These are phyloP conservation scores for Candida ascalaphidarum DNA, from an alignment of 805 yeast species.

Conservation along the genomic window DNA sequence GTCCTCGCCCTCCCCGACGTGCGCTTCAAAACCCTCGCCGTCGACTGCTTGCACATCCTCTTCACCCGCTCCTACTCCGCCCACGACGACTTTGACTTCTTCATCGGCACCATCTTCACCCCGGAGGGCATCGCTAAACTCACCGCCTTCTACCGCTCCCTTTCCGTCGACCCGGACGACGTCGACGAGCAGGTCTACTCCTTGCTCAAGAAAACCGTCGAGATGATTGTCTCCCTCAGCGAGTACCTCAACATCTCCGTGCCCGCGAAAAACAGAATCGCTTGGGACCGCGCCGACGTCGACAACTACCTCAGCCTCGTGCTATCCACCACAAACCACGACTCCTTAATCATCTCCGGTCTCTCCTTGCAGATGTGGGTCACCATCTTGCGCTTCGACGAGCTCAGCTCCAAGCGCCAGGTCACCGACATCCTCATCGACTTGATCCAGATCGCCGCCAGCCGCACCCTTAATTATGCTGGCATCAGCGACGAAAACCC, in stretches of 20 bases:
- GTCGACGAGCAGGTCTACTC: slow-evolving; percentile 77
- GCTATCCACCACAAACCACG: slow-evolving; percentile 71
- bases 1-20: slow-evolving; percentile 54
- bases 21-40: slow-evolving; percentile 69
- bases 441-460: slow-evolving; percentile 67
- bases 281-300: slow-evolving; percentile 54
- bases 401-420: slow-evolving; percentile 48
- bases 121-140: slow-evolving; percentile 68
- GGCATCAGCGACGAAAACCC: slow-evolving; percentile 57
- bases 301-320: slow-evolving; percentile 66
- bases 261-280: slow-evolving; percentile 26
- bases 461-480: slow-evolving; percentile 67
- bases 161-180: slow-evolving; percentile 58
- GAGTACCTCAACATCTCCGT: slow-evolving; percentile 56
- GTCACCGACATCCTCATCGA: slow-evolving; percentile 54
- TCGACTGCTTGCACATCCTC: slow-evolving; percentile 84
- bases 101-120: slow-evolving; percentile 72
- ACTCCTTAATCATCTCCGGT: slow-evolving; percentile 84
- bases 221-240: slow-evolving; percentile 81
- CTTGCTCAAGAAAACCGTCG: slow-evolving; percentile 81
- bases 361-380: slow-evolving; percentile 93
- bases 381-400: slow-evolving; percentile 74
- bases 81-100: slow-evolving; percentile 62
- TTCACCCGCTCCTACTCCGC: slow-evolving; percentile 69
- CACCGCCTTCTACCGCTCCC: slow-evolving; percentile 50